Evolutionary conservation across 2,329 filamentous ascomycete genomes (phyloP).

Genomic region (Juglanconis juglandina): DNA sequence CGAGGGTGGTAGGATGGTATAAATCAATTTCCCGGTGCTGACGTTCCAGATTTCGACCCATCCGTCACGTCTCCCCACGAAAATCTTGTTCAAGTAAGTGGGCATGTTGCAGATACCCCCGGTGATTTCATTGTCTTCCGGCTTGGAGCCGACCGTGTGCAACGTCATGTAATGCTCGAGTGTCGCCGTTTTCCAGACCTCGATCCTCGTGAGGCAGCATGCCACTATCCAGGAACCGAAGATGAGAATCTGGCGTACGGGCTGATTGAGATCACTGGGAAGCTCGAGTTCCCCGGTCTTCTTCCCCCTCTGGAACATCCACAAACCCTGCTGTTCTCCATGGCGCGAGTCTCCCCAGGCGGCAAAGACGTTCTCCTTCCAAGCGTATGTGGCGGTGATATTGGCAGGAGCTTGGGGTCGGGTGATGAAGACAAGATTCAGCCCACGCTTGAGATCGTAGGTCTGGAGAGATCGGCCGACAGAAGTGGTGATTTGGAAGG

Average conservation of each 20-base stretch:
- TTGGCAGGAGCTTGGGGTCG: slow-evolving; percentile 80
- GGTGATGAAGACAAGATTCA: slow-evolving; percentile 91
- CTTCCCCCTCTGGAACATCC: slow-evolving; percentile 90
- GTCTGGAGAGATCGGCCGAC: slow-evolving; percentile 89
- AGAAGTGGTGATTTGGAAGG: slow-evolving; percentile 95
- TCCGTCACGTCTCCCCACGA: slow-evolving; percentile 82
- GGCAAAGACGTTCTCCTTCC: slow-evolving; percentile 83
- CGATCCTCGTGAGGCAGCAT: slow-evolving; percentile 69
- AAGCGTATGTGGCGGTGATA: slow-evolving; percentile 84
- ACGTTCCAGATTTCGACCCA: slow-evolving; percentile 97
- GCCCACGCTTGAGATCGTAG: slow-evolving; percentile 85
- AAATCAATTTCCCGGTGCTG: slow-evolving; percentile 84
- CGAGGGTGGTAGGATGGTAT: slow-evolving; percentile 77
- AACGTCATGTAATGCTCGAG: slow-evolving; percentile 90
- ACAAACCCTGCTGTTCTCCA: slow-evolving; percentile 64
- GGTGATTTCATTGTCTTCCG: slow-evolving; percentile 66
- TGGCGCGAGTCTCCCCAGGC: slow-evolving; percentile 71
- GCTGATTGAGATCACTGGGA: slow-evolving; percentile 63
- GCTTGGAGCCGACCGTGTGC: slow-evolving; percentile 52
- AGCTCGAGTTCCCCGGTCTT: slow-evolving; percentile 72
- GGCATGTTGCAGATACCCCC: slow-evolving; percentile 83
- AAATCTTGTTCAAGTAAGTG: slow-evolving; percentile 93
- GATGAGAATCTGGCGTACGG: slow-evolving; percentile 72
- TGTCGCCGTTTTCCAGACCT: slow-evolving; percentile 83
- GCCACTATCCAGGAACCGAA: slow-evolving; percentile 92